Evolutionary conservation across 169 alveolate genomes (phyloP).

Genomic region (Miamiensis avidus): DNA sequence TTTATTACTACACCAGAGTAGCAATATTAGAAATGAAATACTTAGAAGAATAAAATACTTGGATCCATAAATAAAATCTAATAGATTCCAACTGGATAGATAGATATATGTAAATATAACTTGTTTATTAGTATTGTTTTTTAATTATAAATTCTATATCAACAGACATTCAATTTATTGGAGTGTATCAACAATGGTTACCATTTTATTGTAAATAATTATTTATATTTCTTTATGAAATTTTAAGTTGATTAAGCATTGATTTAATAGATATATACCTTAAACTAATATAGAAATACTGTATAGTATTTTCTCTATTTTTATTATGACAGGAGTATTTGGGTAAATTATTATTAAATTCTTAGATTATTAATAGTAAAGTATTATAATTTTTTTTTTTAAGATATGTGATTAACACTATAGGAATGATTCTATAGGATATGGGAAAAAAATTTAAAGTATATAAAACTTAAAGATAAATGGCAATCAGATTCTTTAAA

Average conservation of each 20-base stretch:
- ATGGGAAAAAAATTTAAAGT: neutral
- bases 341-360: no score
- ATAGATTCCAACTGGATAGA: neutral
- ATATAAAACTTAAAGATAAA: neutral
- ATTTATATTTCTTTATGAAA: no score
- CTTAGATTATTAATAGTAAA: no score
- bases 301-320: neutral
- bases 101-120: neutral
- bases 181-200: neutral
- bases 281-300: neutral
- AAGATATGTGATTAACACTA: neutral
- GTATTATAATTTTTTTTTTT: no score
- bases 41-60: neutral
- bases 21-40: neutral
- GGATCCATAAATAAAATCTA: neutral
- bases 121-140: no score
- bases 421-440: neutral
- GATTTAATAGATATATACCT: no score
- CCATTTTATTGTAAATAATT: neutral
- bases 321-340: neutral
- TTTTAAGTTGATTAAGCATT: no score
- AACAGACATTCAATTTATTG: no score
- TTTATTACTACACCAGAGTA: neutral
- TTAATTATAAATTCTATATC: no score
- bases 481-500: neutral